Percentiles rank a stretch among this genome's conserved stretches.
These are phyloP conservation scores for Termitomyces sp. DNA, from an alignment of 768 basidiomycete genomes.

Conservation along the genomic window DNA sequence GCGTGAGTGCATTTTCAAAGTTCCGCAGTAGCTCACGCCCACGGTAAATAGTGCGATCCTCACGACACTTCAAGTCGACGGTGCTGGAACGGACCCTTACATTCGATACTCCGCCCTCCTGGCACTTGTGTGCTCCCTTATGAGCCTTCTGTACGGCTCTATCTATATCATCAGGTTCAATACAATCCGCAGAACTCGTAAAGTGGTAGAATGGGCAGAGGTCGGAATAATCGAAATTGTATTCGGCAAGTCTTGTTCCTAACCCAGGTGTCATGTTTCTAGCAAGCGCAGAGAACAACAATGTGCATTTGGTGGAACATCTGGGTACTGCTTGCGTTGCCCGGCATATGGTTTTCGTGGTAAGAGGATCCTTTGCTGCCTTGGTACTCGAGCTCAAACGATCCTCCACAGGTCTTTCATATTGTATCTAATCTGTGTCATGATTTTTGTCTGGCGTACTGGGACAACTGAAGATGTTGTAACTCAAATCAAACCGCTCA, in stretches of 20 bases:
- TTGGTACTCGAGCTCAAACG: neutral
- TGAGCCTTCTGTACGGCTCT: too few species aligned
- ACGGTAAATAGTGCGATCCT: conserved; percentile 15
- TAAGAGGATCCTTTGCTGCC: conserved; percentile 16
- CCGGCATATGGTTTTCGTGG: conserved; percentile 71
- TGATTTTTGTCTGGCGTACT: conserved; percentile 70
- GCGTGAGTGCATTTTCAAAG: conserved; percentile 28
- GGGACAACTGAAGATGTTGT: too few species aligned
- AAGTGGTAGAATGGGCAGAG: conserved; percentile 8
- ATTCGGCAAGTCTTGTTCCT: neutral
- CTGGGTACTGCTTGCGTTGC: conserved; percentile 61
- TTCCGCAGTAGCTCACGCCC: conserved; percentile 22
- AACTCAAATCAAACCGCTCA: too few species aligned
- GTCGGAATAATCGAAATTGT: conserved; percentile 21
- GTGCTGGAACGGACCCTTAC: conserved; percentile 46
- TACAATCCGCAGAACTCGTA: conserved; percentile 58
- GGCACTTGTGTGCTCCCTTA: too few species aligned
- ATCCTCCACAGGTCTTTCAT: conserved; percentile 53
- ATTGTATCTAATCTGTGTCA: conserved; percentile 57
- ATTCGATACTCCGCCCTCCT: conserved; percentile 32
- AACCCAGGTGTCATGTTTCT: neutral
- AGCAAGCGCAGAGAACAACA: conserved; percentile 51
- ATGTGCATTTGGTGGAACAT: conserved; percentile 47
- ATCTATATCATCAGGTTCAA: conserved; percentile 37
- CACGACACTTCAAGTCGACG: conserved; percentile 21